phyloP scores from a whole-genome alignment of 1,284 basidiomycete species.

The Tausonia pullulans region DNA sequence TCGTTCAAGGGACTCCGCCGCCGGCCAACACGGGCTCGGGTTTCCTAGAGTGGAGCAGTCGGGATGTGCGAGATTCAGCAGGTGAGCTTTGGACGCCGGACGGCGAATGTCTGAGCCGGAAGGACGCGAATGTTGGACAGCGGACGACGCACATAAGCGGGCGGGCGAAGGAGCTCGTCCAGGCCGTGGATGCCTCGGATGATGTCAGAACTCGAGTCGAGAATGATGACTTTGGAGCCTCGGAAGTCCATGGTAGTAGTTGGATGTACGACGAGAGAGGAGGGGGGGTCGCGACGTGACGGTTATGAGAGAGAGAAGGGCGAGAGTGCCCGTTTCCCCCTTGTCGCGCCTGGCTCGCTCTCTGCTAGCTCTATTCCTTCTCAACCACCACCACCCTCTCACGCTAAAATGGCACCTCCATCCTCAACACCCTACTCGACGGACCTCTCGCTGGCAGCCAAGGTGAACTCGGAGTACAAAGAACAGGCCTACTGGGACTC shows the following conservation, averaged over 20 bases:
- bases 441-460: too few relatives aligned
- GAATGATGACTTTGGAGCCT: slow-evolving; percentile 65
- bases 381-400: too few relatives aligned
- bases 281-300: too few relatives aligned
- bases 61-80: neutral
- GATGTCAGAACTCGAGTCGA: slow-evolving; percentile 61
- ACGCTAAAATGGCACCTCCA: too few relatives aligned
- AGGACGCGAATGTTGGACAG: slow-evolving; percentile 7
- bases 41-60: slow-evolving; percentile 41
- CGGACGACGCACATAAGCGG: slow-evolving; percentile 46
- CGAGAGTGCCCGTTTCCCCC: too few relatives aligned
- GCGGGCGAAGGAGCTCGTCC: slow-evolving; percentile 62
- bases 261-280: too few relatives aligned
- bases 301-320: too few relatives aligned
- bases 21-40: slow-evolving; percentile 61
- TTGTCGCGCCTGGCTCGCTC: too few relatives aligned
- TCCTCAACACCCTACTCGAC: too few relatives aligned
- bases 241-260: slow-evolving; percentile 45
- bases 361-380: too few relatives aligned
- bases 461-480: too few relatives aligned
- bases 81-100: too few relatives aligned
- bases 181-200: slow-evolving; percentile 69
- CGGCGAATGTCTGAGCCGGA: neutral
- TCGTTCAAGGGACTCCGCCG: slow-evolving; percentile 31
- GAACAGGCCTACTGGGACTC: slow-evolving; percentile 44